Percentiles rank a stretch among this genome's conserved stretches.
Evolutionary conservation across 371 early-diverging fungal species (phyloP).

Genomic region (Nematocida sp.): DNA sequence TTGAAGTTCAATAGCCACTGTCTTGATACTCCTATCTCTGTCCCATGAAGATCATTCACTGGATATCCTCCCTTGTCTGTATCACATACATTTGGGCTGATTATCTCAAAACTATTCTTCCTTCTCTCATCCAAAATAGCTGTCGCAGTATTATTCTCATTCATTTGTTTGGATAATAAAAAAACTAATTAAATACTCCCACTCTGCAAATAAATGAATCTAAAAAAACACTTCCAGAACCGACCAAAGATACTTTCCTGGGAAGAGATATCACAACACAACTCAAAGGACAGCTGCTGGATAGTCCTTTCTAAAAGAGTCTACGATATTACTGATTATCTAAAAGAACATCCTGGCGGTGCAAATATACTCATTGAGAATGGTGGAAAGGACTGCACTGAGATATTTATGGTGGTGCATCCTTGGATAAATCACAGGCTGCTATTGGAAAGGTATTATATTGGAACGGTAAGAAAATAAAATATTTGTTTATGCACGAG

Average conservation of each 20-base stretch:
- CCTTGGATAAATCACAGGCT: conserved; percentile 48
- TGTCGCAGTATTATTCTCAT: conserved; percentile 53
- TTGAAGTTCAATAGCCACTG: conserved; percentile 50
- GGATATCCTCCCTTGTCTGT: no score
- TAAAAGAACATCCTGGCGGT: conserved; percentile 92
- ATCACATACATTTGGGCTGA: conserved; percentile 8
- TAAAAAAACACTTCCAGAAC: neutral
- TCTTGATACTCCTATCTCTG: conserved; percentile 53
- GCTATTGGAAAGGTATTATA: neutral
- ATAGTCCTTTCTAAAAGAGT: conserved; percentile 79
- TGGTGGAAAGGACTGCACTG: conserved; percentile 84
- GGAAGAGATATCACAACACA: conserved; percentile 73
- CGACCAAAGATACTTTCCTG: conserved; percentile 41
- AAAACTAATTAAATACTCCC: neutral
- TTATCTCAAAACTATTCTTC: conserved; percentile 51
- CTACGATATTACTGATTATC: conserved; percentile 81
- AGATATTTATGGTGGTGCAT: conserved; percentile 77
- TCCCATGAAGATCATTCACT: conserved; percentile 38
- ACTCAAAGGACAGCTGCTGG: conserved; percentile 76
- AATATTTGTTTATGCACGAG: conserved; percentile 42
- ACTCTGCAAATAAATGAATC: neutral
- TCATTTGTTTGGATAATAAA: conserved; percentile 16
- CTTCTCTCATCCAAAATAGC: conserved; percentile 63
- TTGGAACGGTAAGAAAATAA: conserved; percentile 5
- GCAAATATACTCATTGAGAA: conserved; percentile 75